These are phyloP conservation scores for Fusarium sp. DNA, from an alignment of 2,329 filamentous ascomycete species.

Conservation along the genomic window DNA sequence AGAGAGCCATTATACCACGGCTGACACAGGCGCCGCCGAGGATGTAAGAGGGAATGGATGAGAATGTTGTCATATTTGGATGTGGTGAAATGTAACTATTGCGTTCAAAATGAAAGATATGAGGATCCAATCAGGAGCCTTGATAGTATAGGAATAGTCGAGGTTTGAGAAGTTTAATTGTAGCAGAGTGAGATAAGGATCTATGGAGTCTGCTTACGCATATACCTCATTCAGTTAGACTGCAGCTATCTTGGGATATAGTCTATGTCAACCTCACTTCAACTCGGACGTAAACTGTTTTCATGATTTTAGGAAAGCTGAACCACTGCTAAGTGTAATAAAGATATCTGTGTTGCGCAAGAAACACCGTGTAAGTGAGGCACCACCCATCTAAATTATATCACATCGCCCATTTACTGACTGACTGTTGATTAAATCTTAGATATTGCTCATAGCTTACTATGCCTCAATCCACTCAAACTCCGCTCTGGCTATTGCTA, in stretches of 20 bases:
- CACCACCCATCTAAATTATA: background rate
- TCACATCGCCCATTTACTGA: background rate
- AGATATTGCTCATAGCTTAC: background rate
- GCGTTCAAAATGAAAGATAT: no score
- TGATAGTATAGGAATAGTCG: background rate
- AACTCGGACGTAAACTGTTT: background rate
- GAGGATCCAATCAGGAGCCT: background rate
- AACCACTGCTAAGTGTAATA: accelerated
- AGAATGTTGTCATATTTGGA: conserved; percentile 33
- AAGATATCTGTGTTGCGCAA: no score
- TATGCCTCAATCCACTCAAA: background rate
- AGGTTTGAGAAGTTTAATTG: background rate
- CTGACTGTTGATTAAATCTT: accelerated
- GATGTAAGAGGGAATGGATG: conserved; percentile 36
- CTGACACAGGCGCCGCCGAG: conserved; percentile 38
- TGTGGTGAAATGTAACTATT: background rate
- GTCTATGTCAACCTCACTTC: background rate
- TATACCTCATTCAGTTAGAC: background rate
- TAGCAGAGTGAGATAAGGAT: background rate
- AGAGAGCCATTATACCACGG: conserved; percentile 41
- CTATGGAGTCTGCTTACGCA: conserved; percentile 3
- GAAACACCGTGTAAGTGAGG: background rate
- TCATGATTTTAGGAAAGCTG: background rate
- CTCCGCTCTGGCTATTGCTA: background rate
- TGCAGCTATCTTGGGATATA: background rate